Conservation (phyloP, 75 land plant genomes). For the Pinus tabuliformis region DNA sequence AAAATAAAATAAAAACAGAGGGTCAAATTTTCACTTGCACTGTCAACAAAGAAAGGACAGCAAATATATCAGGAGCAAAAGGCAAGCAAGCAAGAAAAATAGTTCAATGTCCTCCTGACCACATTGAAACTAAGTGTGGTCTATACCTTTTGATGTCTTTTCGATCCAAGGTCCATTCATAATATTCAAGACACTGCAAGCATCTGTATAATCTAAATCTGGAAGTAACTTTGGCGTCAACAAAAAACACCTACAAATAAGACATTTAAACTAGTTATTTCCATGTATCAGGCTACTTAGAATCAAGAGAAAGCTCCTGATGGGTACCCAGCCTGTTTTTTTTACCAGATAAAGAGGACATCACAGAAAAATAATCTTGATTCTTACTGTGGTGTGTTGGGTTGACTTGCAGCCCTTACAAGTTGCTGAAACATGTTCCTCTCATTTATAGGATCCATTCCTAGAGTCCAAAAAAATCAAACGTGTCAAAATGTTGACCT, state of each 20-base stretch:
- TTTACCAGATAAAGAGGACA: background rate
- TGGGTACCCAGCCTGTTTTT: background rate
- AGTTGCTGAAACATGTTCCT: slow-evolving; percentile 99
- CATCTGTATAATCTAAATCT: slow-evolving; percentile 84
- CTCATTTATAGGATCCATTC: slow-evolving; percentile 98
- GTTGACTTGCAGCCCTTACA: slow-evolving; percentile 96
- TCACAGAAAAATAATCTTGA: background rate
- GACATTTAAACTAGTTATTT: slow-evolving; percentile 1
- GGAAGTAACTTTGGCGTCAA: slow-evolving; percentile 96
- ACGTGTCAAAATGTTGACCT: background rate
- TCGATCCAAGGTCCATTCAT: slow-evolving; percentile 98
- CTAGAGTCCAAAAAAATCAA: slow-evolving; percentile 27
- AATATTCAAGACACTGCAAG: slow-evolving; percentile 81
- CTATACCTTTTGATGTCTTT: slow-evolving; percentile 69
- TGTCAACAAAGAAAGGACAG: background rate
- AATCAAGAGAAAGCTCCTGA: background rate
- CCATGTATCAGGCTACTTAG: background rate
- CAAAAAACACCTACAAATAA: slow-evolving; percentile 78
- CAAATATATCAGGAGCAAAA: background rate
- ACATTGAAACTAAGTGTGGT: background rate
- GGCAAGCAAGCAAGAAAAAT: background rate
- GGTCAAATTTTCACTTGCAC: background rate
- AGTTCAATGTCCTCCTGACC: no score
- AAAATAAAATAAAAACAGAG: background rate
- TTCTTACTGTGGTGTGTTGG: slow-evolving; percentile 95